phyloP scores from a whole-genome alignment of 2,329 filamentous ascomycete species.

The Colletotrichum kahawae region DNA sequence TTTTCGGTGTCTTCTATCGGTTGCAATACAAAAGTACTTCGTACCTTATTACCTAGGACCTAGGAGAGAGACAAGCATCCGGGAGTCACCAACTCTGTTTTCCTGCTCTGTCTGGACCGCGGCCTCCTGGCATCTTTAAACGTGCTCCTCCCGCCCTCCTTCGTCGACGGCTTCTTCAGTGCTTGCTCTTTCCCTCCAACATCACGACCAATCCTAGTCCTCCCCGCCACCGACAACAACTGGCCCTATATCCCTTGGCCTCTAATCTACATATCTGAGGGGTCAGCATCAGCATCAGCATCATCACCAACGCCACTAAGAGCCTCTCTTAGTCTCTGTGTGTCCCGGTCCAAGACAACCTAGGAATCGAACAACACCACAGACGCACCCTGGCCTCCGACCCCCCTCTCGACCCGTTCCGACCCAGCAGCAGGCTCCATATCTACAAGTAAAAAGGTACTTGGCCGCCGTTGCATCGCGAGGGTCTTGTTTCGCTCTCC shows the following conservation, averaged over 20 bases:
- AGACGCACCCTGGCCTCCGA: neutral
- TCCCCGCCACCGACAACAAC: neutral
- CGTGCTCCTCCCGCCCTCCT: neutral
- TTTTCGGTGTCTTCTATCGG: neutral
- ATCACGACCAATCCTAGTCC: neutral
- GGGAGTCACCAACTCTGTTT: neutral
- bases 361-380: neutral
- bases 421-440: constrained; percentile 8
- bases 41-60: neutral
- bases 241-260: neutral
- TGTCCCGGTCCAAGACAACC: neutral
- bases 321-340: neutral
- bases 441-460: constrained; percentile 10
- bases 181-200: neutral
- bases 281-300: neutral
- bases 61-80: neutral
- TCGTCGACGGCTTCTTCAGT: neutral
- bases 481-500: neutral
- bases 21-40: neutral
- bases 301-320: neutral
- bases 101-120: neutral
- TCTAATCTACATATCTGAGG: neutral
- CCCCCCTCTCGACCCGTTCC: neutral
- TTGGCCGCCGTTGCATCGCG: constrained; percentile 14
- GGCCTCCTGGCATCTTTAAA: neutral